phyloP scores from a whole-genome alignment of 2,329 filamentous ascomycete species.

The Blumeria hordei region DNA sequence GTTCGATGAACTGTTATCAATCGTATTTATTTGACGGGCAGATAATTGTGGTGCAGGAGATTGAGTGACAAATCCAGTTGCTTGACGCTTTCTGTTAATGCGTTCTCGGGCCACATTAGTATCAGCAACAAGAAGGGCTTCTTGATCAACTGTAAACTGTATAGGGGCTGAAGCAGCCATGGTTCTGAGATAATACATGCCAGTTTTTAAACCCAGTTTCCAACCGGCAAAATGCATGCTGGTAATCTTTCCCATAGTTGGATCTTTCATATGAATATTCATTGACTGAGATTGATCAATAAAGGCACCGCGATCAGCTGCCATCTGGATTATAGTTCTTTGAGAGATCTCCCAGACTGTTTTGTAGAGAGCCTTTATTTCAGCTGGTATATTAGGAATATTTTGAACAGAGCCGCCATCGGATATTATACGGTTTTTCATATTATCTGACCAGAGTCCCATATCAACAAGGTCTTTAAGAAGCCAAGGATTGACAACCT shows the following conservation, averaged over 20 bases:
- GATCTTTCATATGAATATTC: slow-evolving; percentile 98
- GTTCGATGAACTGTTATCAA: not conserved
- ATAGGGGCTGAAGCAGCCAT: slow-evolving; percentile 93
- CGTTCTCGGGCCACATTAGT: slow-evolving; percentile 45
- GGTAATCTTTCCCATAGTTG: slow-evolving; percentile 98
- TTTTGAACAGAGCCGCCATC: slow-evolving; percentile 91
- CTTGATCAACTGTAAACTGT: slow-evolving; percentile 97
- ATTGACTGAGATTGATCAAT: slow-evolving; percentile 98
- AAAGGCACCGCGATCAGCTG: slow-evolving; percentile 90
- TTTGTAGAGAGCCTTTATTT: slow-evolving; percentile 96
- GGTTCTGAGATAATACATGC: slow-evolving; percentile 99
- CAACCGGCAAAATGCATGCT: slow-evolving; percentile 98
- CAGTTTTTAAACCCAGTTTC: slow-evolving; percentile 98
- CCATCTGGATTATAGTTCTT: slow-evolving; percentile 88
- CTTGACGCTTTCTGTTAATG: slow-evolving; percentile 44
- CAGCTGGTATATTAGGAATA: slow-evolving; percentile 85
- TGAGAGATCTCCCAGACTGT: slow-evolving; percentile 99
- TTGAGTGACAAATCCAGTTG: slow-evolving; percentile 20
- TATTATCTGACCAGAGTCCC: slow-evolving; percentile 94
- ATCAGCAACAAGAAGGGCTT: slow-evolving; percentile 72
- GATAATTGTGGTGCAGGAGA: slow-evolving; percentile 42
- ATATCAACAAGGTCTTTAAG: slow-evolving; percentile 95
- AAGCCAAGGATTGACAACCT: slow-evolving; percentile 97
- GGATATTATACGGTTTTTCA: slow-evolving; percentile 99
- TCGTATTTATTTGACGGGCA: slow-evolving; percentile 26